Evolutionary conservation across 139 green algal genomes (phyloP), one percentile per base, ranked within the genome.

Genomic region (Tetraselmis chui): DNA sequence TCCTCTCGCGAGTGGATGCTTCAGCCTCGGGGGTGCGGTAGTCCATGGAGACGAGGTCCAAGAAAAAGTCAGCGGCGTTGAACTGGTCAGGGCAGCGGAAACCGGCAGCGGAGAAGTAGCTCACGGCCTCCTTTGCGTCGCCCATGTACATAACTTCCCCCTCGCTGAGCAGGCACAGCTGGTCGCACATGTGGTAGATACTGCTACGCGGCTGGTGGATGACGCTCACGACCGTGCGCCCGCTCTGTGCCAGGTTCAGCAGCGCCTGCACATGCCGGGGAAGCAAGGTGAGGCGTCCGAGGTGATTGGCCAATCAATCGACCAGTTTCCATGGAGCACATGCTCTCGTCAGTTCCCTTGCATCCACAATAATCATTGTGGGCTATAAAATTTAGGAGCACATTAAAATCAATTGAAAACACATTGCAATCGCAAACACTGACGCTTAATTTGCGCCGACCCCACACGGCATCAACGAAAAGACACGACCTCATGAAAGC

Each of bases 161-260:
- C 59, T 88, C 85, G 22, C 26, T 75, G 23, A 92, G 83, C 59
- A 92, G 82, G 79, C 88, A 29, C 31, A 91, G 85, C 77, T 84
- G 77, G 59, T 88, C 83, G 59, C 91, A 92, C 83, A 91, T 88
- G 18, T 83, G 45, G 58, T 80, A 91, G 32, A 89, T 89, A 67
- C 45, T 82, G 45, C 31, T 81, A 26, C 83, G 85, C 1, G 89
- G 89, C 83, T 93, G 89, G 84, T 93, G 89, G 28, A 93, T 92
- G 27, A 86, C 90, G 78, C 79, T 86, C 74, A 91, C 75, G 45
- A 91, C 75, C 0, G 28, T 82, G 45, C 45, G 45, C 29, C 76
- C 29, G 11, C 76, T 18, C 76, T 79, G 5, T 5, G 29, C 29
- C 29, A 32, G 79, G 30, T 67, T 67, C 11, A 67, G 45, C 45